Conservation (phyloP, 2,329 filamentous ascomycete species). For the Xylariaceae sp. region DNA sequence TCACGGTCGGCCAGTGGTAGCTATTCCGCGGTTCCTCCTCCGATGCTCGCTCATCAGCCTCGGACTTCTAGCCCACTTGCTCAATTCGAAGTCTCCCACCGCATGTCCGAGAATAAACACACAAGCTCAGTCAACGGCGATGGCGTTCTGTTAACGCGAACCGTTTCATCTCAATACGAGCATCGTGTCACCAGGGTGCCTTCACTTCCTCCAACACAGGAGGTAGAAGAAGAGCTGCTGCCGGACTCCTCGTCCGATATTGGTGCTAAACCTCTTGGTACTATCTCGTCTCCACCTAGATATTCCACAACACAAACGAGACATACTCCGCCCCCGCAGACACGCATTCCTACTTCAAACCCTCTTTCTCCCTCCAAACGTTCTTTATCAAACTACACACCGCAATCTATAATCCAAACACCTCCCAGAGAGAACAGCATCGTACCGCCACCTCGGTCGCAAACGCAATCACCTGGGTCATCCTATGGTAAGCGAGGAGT, state of each 20-base stretch:
- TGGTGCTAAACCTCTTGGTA: slow-evolving; percentile 23
- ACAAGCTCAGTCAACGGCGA: slow-evolving; percentile 37
- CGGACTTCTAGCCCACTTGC: slow-evolving; percentile 63
- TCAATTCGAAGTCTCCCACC: slow-evolving; percentile 55
- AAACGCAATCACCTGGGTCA: slow-evolving; percentile 58
- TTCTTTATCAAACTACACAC: slow-evolving; percentile 47
- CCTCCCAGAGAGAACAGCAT: slow-evolving; percentile 40
- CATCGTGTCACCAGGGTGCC: slow-evolving; percentile 50
- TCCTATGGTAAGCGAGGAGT: slow-evolving; percentile 38
- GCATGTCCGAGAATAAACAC: slow-evolving; percentile 35
- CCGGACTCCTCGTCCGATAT: slow-evolving; percentile 27
- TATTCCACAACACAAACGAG: slow-evolving; percentile 40
- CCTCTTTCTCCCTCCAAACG: slow-evolving; percentile 56
- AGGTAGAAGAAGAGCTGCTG: slow-evolving; percentile 57
- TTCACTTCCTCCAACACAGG: slow-evolving; percentile 57
- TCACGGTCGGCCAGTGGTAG: slow-evolving; percentile 39
- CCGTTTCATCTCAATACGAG: slow-evolving; percentile 52
- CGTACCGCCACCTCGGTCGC: slow-evolving; percentile 54
- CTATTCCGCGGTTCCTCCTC: slow-evolving; percentile 41
- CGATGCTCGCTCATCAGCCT: slow-evolving; percentile 55
- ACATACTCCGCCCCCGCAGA: slow-evolving; percentile 49
- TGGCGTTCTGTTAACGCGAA: slow-evolving; percentile 42
- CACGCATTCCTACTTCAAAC: slow-evolving; percentile 36
- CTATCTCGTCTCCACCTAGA: slow-evolving; percentile 33
- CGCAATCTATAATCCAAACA: slow-evolving; percentile 36